Percentiles rank a stretch among this genome's conserved stretches.
Conservation (phyloP, 495 filamentous ascomycete genomes). For the Neurospora sp. region DNA sequence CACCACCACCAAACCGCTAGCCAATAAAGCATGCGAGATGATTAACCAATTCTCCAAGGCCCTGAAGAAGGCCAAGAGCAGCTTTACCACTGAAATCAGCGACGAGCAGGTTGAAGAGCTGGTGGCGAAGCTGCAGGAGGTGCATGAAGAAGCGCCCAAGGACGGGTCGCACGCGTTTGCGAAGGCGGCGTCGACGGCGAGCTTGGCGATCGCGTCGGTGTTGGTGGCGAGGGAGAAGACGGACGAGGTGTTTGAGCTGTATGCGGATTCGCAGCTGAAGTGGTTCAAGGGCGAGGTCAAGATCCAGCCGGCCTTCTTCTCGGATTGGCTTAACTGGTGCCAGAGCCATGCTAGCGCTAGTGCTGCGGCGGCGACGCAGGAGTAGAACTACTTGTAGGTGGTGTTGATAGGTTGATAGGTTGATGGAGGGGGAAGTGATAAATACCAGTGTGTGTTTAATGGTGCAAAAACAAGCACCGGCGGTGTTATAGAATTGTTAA, state of each 20-base stretch:
- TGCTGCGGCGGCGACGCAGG: background rate
- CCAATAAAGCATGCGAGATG: conserved; percentile 58
- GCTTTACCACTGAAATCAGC: conserved; percentile 13
- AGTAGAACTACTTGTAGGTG: background rate
- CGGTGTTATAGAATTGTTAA: background rate
- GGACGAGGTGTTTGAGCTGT: conserved; percentile 23
- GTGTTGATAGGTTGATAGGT: background rate
- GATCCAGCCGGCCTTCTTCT: conserved; percentile 40
- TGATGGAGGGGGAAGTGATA: background rate
- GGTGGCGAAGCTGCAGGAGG: conserved; percentile 48
- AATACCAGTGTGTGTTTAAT: background rate
- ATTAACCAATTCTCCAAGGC: conserved; percentile 61
- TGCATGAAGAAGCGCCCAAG: conserved; percentile 64
- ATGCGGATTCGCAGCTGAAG: conserved; percentile 33
- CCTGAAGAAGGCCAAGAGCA: conserved; percentile 45
- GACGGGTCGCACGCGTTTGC: conserved; percentile 42
- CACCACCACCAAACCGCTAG: conserved; percentile 60
- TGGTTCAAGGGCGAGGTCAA: conserved; percentile 36
- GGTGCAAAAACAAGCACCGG: background rate
- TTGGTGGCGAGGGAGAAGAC: conserved; percentile 15
- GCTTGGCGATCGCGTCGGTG: conserved; percentile 36
- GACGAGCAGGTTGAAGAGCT: conserved; percentile 27
- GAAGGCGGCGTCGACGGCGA: conserved; percentile 38
- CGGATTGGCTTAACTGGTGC: conserved; percentile 49
- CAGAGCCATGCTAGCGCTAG: conserved; percentile 34